Conservation (phyloP, 2,329 filamentous ascomycete genomes). For the Cladorrhinum sp. region DNA sequence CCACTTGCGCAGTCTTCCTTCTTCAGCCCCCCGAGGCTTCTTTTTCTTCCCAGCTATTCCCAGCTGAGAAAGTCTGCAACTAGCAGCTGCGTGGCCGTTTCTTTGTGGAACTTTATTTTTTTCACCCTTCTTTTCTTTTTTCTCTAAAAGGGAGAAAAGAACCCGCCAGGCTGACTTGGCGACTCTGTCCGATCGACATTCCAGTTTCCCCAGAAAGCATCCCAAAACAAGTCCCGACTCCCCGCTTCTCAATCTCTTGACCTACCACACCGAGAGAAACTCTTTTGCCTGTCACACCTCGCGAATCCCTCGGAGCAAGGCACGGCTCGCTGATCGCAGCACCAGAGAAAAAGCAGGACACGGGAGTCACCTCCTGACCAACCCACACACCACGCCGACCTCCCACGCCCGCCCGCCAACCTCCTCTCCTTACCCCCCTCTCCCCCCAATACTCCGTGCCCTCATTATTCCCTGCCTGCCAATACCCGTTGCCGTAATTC, state of each 20-base stretch:
- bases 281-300: conserved; percentile 5
- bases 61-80: not conserved
- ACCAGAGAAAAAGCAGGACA: conserved; percentile 24
- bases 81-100: not conserved
- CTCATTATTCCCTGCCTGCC: too few species aligned
- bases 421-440: conserved; percentile 7
- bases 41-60: not conserved
- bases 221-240: conserved; percentile 21
- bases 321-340: conserved; percentile 28
- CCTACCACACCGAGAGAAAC: conserved; percentile 13
- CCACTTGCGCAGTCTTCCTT: not conserved
- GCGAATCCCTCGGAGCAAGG: conserved; percentile 21
- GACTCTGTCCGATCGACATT: conserved; percentile 21
- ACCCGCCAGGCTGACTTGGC: not conserved
- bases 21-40: not conserved
- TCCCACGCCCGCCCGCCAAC: not conserved
- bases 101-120: not conserved
- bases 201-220: conserved; percentile 21
- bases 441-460: not conserved
- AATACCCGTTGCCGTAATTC: too few species aligned
- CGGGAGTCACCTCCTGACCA: conserved; percentile 22
- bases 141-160: not conserved
- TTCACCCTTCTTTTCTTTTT: not conserved
- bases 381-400: conserved; percentile 7
- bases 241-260: conserved; percentile 18